Evolutionary conservation across 257 asterid genomes (phyloP).

Genomic region (Ocimum tenuiflorum): DNA sequence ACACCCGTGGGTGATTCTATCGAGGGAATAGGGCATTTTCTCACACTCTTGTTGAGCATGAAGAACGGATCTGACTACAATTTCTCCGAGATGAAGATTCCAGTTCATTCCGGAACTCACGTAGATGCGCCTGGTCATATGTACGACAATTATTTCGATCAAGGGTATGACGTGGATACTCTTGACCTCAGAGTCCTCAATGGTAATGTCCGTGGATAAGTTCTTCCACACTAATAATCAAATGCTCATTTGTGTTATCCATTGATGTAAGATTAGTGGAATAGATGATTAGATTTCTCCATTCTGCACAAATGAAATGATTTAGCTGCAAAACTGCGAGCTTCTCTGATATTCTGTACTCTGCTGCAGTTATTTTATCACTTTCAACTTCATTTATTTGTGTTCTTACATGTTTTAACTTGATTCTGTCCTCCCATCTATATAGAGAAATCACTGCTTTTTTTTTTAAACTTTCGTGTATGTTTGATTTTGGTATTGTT

Average conservation of each 20-base stretch:
- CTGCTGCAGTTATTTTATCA: too few species aligned
- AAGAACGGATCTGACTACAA: constrained; percentile 80
- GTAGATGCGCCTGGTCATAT: constrained; percentile 92
- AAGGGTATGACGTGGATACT: constrained; percentile 68
- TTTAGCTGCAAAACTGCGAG: neutral
- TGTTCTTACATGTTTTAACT: neutral
- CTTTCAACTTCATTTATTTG: neutral
- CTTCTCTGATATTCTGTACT: neutral
- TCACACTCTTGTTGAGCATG: constrained; percentile 54
- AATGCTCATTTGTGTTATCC: too few species aligned
- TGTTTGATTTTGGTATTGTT: neutral
- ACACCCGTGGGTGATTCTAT: constrained; percentile 47
- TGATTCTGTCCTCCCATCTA: too few species aligned
- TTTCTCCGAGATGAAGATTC: constrained; percentile 58
- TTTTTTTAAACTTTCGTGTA: neutral
- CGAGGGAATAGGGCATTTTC: constrained; percentile 50
- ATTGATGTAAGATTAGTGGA: neutral
- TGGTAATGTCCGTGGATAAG: too few species aligned
- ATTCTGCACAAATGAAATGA: too few species aligned
- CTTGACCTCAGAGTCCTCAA: constrained; percentile 71
- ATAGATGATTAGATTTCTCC: neutral
- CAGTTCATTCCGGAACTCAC: constrained; percentile 75
- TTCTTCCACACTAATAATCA: too few species aligned
- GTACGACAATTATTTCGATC: constrained; percentile 52
- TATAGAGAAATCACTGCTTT: too few species aligned